A percentile compares a stretch with the other conserved stretches of the same genome.
Conservation (phyloP, 2,329 filamentous ascomycete genomes). For the Sporothrix variecibatus region DNA sequence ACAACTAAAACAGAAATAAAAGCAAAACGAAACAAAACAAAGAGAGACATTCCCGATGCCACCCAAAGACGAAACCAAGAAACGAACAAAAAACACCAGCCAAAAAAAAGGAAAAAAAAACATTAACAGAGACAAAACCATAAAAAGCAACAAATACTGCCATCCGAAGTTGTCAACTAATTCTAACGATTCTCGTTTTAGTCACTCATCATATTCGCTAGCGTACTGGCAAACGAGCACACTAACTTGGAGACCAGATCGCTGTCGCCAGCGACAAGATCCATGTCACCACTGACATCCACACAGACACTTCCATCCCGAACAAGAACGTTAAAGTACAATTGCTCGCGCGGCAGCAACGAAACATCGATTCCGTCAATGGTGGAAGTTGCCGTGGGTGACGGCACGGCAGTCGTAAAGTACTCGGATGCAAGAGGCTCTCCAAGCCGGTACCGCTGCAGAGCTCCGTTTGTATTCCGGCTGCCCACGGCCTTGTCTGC, state of each 20-base stretch:
- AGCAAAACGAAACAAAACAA: not conserved
- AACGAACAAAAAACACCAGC: not conserved
- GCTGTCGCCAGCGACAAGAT: slow-evolving; percentile 16
- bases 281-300: slow-evolving; percentile 28
- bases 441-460: slow-evolving; percentile 27
- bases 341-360: slow-evolving; percentile 20
- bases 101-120: not conserved
- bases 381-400: not conserved
- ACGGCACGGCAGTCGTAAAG: slow-evolving; percentile 26
- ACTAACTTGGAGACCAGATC: not conserved
- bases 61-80: too few species aligned
- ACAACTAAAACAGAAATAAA: too few species aligned
- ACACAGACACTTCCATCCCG: slow-evolving; percentile 24
- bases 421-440: slow-evolving; percentile 30
- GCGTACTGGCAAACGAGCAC: not conserved
- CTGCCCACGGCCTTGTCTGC: too few species aligned
- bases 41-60: not conserved
- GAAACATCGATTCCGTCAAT: slow-evolving; percentile 26
- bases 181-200: not conserved
- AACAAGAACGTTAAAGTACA: slow-evolving; percentile 30
- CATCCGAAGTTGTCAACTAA: too few species aligned
- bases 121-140: not conserved
- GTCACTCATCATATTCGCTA: not conserved
- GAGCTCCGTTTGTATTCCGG: not conserved
- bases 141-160: too few species aligned